phyloP scores from a whole-genome alignment of 2,329 filamentous ascomycete species.

The Ciborinia camelliae region DNA sequence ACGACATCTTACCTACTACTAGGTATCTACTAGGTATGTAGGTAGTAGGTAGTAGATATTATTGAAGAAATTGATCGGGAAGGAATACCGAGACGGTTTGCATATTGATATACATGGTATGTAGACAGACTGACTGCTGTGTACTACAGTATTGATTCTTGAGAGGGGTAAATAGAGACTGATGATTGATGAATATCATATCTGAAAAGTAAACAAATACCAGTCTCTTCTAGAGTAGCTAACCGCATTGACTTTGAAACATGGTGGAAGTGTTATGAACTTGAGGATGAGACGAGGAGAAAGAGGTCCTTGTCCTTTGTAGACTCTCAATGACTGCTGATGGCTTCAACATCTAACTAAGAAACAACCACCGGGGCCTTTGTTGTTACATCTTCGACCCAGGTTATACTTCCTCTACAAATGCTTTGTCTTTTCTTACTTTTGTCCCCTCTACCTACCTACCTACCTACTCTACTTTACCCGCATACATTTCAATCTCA shows the following conservation, averaged over 20 bases:
- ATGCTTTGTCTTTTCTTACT: background rate
- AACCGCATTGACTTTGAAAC: conserved; percentile 6
- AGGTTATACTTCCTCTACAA: background rate
- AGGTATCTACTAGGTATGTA: too few species aligned
- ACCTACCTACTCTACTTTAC: too few species aligned
- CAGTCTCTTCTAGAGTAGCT: too few species aligned
- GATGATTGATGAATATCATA: too few species aligned
- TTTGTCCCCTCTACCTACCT: background rate
- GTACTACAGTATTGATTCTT: too few species aligned
- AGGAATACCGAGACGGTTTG: background rate
- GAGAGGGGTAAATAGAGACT: too few species aligned
- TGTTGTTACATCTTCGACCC: background rate
- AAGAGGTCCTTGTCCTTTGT: background rate
- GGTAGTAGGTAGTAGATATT: too few species aligned
- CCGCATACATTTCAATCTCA: background rate
- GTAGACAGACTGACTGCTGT: too few species aligned
- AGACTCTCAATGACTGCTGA: background rate
- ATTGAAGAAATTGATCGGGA: background rate
- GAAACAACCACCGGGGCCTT: background rate
- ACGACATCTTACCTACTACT: too few species aligned
- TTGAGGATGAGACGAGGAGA: background rate
- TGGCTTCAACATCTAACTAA: background rate
- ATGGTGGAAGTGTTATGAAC: background rate
- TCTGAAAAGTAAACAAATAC: too few species aligned
- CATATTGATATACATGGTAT: too few species aligned